Conservation (phyloP, 108 stramenopile species). For the Pinguiococcus pyrenoidosus region DNA sequence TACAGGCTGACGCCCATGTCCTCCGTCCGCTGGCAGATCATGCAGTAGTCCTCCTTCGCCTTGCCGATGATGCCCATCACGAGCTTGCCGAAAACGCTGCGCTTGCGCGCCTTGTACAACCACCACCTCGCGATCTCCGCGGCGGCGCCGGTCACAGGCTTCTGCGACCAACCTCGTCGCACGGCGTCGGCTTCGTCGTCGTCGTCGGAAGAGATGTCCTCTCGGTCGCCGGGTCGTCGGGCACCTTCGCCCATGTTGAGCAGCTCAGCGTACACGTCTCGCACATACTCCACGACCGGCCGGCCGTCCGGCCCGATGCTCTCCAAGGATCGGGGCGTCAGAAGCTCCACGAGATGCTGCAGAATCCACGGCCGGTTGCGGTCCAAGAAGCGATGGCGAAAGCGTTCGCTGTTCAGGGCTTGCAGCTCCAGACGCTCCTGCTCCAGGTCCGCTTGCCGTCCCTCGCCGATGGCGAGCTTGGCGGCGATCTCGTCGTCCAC, state of each 20-base stretch:
- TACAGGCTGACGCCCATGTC: conserved; percentile 28
- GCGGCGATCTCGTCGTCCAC: conserved; percentile 71
- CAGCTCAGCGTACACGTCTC: conserved; percentile 60
- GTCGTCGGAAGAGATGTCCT: conserved; percentile 51
- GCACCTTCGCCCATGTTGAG: conserved; percentile 55
- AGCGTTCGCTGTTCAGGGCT: conserved; percentile 63
- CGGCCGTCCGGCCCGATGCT: conserved; percentile 46
- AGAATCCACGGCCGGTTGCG: conserved; percentile 75
- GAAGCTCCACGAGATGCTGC: conserved; percentile 62
- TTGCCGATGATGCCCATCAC: conserved; percentile 49
- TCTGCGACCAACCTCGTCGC: conserved; percentile 51
- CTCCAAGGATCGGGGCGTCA: conserved; percentile 54
- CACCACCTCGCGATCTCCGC: conserved; percentile 57
- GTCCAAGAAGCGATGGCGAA: conserved; percentile 64
- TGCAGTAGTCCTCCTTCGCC: conserved; percentile 40
- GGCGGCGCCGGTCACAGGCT: conserved; percentile 42
- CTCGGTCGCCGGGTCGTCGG: conserved; percentile 41
- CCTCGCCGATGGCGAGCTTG: conserved; percentile 73
- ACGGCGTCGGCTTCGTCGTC: conserved; percentile 46
- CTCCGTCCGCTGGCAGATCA: conserved; percentile 39
- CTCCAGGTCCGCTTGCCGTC: conserved; percentile 58
- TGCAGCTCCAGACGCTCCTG: conserved; percentile 62
- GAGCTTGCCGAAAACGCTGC: conserved; percentile 45
- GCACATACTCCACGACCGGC: conserved; percentile 53
- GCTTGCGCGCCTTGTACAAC: conserved; percentile 58